Base-by-base conservation (phyloP, 2,329 filamentous ascomycete genomes). In the Phyllosticta citriasiana region DNA sequence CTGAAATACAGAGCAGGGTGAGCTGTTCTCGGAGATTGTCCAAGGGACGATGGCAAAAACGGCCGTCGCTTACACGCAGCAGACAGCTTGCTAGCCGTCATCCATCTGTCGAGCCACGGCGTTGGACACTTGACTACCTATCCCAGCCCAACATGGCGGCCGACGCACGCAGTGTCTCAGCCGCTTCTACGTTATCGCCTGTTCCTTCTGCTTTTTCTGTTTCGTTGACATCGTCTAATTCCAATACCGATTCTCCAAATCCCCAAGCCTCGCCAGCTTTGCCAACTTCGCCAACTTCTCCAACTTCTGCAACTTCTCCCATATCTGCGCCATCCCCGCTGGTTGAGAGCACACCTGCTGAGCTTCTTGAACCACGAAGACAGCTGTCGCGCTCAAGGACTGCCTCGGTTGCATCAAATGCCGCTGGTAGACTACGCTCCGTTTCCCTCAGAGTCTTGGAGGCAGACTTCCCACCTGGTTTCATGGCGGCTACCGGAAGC, bases 401-500 rank as follows among this genome's bases (percentile, higher is more conserved):
- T 65, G 65, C 69, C n/a, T 74, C 72, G 7, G 64, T 65, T 40
- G 64, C 66, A 2, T 72, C 72, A 12, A 64, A 63, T 9, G 59
- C 59, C 19, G 51, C 65, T 3, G 69, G 60, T 57, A 69, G 69
- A 19, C 64, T 76, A 30, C 71, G 72, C 7, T 65, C 69, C 22
- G 73, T 71, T 3, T 74, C 72, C 50, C 66, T 73, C 59, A 74
- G 70, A 63, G 63, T 73, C 33, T 73, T 75, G 65, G 72, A 76
- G 25, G 68, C 73, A 6, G 66, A 72, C 54, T 69, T 72, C 7
- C 75, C 75, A 3, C 70, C 71, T 0, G 74, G 76, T 51, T 75
- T 77, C 70, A 76, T 73, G 76, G 75, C 77, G n/a, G 77, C 77
- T 0, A 76, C 76, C 1, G 77, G 75, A 12, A 69, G 66, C 7